Evolutionary conservation across 2,329 filamentous ascomycete species (phyloP).

Genomic region (Macroventuria anomochaeta): DNA sequence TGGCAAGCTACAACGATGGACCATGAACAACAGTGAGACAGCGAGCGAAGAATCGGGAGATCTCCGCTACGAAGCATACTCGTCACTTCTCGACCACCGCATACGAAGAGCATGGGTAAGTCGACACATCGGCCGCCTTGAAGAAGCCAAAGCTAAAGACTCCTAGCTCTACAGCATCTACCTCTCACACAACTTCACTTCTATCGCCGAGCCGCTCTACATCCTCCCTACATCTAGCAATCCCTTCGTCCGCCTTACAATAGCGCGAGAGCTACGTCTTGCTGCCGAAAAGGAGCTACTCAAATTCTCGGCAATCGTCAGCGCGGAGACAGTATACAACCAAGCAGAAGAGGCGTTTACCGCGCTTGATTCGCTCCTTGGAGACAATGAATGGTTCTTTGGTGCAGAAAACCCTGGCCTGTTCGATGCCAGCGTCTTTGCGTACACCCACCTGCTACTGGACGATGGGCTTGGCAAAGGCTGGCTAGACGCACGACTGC

Average conservation of each 20-base stretch:
- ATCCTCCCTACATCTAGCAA: slow-evolving; percentile 67
- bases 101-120: slow-evolving; percentile 85
- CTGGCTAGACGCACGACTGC: slow-evolving; percentile 70
- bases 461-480: slow-evolving; percentile 61
- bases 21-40: slow-evolving; percentile 53
- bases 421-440: slow-evolving; percentile 89
- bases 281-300: slow-evolving; percentile 79
- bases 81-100: slow-evolving; percentile 74
- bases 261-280: slow-evolving; percentile 70
- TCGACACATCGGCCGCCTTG: background rate
- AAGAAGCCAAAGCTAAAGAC: slow-evolving; percentile 2
- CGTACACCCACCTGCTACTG: slow-evolving; percentile 83
- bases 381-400: slow-evolving; percentile 67
- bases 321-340: slow-evolving; percentile 63
- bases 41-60: slow-evolving; percentile 57
- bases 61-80: slow-evolving; percentile 73
- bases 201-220: slow-evolving; percentile 75
- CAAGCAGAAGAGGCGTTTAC: slow-evolving; percentile 68
- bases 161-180: slow-evolving; percentile 78
- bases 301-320: slow-evolving; percentile 65
- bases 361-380: slow-evolving; percentile 66
- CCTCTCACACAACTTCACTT: slow-evolving; percentile 70
- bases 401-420: slow-evolving; percentile 65
- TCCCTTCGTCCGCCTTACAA: slow-evolving; percentile 65
- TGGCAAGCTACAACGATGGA: slow-evolving; percentile 73